Evolutionary conservation across 148 eudicot species (phyloP), one percentile per base, ranked within the genome.

Genomic region (Amaranthus hypochondriacus): DNA sequence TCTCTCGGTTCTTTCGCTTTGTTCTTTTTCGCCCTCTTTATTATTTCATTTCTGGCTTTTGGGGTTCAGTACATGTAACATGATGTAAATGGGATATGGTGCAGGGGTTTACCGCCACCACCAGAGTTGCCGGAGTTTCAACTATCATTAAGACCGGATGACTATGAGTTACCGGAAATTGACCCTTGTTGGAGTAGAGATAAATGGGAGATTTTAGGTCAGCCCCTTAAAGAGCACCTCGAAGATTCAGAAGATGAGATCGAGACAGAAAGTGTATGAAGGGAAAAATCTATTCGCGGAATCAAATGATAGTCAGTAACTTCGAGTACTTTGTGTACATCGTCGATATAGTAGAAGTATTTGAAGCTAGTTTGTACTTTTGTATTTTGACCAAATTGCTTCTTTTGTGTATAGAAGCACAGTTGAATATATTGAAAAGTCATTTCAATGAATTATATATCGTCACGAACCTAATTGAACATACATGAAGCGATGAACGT

Each of bases 61-160:
- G 15, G 8, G n/a, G 9, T 63, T 21, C 9, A 58, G 9, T 15
- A 5, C 55, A 54, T 50, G 64, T 6, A 18, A 28, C 18, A 13
- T 13, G 18, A 48, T 4, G 74, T 15, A 14, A 8, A 7, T 76
- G 3, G 53, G 2, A 61, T 28, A 28, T 72, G 56, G 67, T 84
- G 80, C 87, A 92, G 97, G 83, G 87, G 83, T 2, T 82, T 90
- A 6, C 86, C 85, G 50, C 70, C 79, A 18, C 83, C 91, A 80
- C 96, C 97, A 0, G 96, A 92, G 55, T 92, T 95, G 65, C 98
- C 98, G 3, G 98, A 95, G 72, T 95, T 95, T 63, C 86, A 90
- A 70, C 56, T 92, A 79, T 95, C 98, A 15, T 68, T 95, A 56
- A 90, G 88, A 71, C 90, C 98, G 0, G 97, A 95, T 48, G 98